Base-by-base conservation (phyloP, 1,284 basidiomycete genomes). In the Ganoderma boninense region DNA sequence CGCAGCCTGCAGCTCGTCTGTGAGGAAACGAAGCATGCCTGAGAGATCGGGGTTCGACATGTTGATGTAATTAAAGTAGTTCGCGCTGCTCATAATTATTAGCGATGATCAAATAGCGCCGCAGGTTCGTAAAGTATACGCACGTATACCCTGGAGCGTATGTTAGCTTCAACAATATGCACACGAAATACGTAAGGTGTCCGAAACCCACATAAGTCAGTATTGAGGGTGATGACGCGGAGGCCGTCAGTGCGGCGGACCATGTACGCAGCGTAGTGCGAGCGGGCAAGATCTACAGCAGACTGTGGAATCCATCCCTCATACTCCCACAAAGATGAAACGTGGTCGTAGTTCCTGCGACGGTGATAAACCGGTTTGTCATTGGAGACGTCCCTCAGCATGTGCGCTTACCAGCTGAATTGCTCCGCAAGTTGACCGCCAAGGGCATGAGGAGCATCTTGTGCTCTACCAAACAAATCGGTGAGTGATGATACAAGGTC, bases 51-150 rank as follows among this genome's bases (percentile, higher is more conserved):
- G 87, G 52, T 89, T 80, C 26, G 88, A 89, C 76, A 93, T 85
- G 76, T 95, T 92, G 81, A 96, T 90, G 77, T 90, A 94, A 78
- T 91, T 92, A 81, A 94, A 93, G 73, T 87, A 89, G 77, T 95
- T 94, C 11, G 87, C 83, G 63, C 88, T 89, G 73, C 73, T 73
- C 72, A 71, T 59, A 42, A 62, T 57, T 23, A 43, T 43, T 72
- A 49, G 65, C 38, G n/a, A 62, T 14, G 52, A 40, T n/a, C 60
- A 16, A 26, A 23, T 26, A 52, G 11, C 3, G 23, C 8, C 26
- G 14, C 13, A n/a, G 14, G 18, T 20, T 7, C 18, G 11, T 26
- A 6, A 14, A 38, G 3, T 4, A 60, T 13, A 71, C 84, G 42
- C 80, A 89, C 88, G 77, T 78, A 76, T 87, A 88, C 86, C 86